Conservation (phyloP, 2,329 filamentous ascomycete genomes). For the Botrytis deweyae region DNA sequence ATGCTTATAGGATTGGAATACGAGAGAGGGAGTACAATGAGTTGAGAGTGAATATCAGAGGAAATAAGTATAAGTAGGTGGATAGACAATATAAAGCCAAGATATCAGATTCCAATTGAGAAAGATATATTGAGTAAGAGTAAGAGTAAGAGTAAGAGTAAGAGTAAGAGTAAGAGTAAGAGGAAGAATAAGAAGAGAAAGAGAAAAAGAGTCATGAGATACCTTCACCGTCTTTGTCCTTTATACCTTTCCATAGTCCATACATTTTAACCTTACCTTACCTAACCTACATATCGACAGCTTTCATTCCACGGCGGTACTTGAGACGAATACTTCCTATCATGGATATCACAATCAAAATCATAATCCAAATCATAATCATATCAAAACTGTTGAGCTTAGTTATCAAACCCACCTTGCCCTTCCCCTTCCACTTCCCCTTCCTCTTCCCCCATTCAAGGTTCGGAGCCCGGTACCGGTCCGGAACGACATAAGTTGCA, state of each 20-base stretch:
- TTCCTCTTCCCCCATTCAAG: background rate
- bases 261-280: background rate
- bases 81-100: background rate
- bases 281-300: background rate
- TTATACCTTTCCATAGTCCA: background rate
- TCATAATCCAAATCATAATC: background rate
- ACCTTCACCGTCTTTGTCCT: background rate
- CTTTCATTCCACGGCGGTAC: background rate
- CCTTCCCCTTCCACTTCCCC: background rate
- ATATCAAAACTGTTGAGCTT: slow-evolving; percentile 2
- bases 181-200: background rate
- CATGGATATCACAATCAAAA: background rate
- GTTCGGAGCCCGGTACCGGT: background rate
- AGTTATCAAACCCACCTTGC: background rate
- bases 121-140: background rate
- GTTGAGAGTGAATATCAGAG: background rate
- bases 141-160: too few relatives aligned
- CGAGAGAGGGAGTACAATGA: background rate
- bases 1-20: background rate
- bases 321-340: background rate
- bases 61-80: background rate
- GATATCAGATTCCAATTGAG: background rate
- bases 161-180: background rate
- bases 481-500: background rate
- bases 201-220: background rate